Base-by-base conservation (phyloP, 1,284 basidiomycete species). In the Puccinia triticina region DNA sequence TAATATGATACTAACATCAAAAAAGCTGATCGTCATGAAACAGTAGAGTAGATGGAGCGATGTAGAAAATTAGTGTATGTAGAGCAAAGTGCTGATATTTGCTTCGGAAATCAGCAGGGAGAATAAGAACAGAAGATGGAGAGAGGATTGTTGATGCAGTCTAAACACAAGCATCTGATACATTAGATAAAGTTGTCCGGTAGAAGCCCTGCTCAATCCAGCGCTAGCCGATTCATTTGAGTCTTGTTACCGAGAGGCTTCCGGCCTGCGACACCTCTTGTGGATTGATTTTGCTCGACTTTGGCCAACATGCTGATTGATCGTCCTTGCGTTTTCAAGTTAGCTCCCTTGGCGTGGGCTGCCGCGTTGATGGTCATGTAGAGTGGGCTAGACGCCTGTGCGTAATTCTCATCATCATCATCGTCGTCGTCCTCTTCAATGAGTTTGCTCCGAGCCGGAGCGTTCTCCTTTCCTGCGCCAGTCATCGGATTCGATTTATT, bases 391-490 rank as follows among this genome's bases (percentile, higher is more conserved):
- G 59, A 61, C 11, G 59, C 59, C 29, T 34, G 59, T 1, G 7
- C 59, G n/a, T 61, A 32, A 34, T 34, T 32, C 29, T 61, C 59
- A 21, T 34, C 34, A 12, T 34, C 34, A 12, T 34, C 8, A 2
- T 61, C 59, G 59, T 61, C 59, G 29, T 61, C 59, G 11, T 59
- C 57, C 29, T 61, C 59, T 57, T 57, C n/a, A 29, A 61, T 37
- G 29, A 14, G 12, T 10, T 34, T 32, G 59, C 32, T 3, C 1
- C 18, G 59, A 4, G 29, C 59, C 29, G 29, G 59, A 16, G 1
- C 5, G 59, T 34, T 61, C 29, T 61, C 29, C 2, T 61, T 61
- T 34, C 10, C 32, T 32, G 3, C 59, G 23, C 50, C 23, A 16
- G 14, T 16, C 14, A n/a, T 16, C 14, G 32, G 3, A 21, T 4